Base-by-base conservation (phyloP, 2,329 filamentous ascomycete genomes). In the Tolypocladium tundrense region DNA sequence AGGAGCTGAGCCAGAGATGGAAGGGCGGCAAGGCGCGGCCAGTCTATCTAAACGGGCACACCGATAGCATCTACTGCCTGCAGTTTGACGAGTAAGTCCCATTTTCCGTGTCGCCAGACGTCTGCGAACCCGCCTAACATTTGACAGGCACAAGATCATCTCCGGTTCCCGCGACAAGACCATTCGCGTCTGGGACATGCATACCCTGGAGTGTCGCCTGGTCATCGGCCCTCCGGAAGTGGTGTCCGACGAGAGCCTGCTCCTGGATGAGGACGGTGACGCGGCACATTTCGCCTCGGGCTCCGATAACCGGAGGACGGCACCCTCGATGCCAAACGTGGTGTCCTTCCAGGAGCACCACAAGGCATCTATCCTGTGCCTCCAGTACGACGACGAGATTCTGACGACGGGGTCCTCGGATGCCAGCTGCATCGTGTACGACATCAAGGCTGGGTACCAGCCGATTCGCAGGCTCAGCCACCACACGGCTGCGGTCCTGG, bases 341-440 rank as follows among this genome's bases (percentile, higher is more conserved):
- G 79, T 80, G 40, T 83, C 81, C 8, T 87, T 86, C 61, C 71
- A 78, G 24, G 74, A 77, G 53, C 90, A 92, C 72, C 94, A 99
- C 76, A 88, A 88, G 62, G 92, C 91, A 2, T 97, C 92, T 14
- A 96, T 99, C 60, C 80, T 99, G 24, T 99, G 94, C 71, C 80
- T 99, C 54, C 92, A 97, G 69, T 99, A 95, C 70, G 94, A 99
- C 68, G 86, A 94, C 55, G 81, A 88, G 53, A 96, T 97, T 62
- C 86, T 99, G 66, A 91, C 97, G 19, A 97, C 94, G 4, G 94
- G 94, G 55, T 97, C 92, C 9, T 97, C 92, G 0, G 94, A 99
- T 72, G 85, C 86, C 55, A 91, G 87, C 37, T 95, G 92, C 73
- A 95, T 99, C 61, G 82, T 99, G 27, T 96, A 96, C 83, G 87